Conservation (phyloP, 305 asterid genomes). For the Salvia sclarea region DNA sequence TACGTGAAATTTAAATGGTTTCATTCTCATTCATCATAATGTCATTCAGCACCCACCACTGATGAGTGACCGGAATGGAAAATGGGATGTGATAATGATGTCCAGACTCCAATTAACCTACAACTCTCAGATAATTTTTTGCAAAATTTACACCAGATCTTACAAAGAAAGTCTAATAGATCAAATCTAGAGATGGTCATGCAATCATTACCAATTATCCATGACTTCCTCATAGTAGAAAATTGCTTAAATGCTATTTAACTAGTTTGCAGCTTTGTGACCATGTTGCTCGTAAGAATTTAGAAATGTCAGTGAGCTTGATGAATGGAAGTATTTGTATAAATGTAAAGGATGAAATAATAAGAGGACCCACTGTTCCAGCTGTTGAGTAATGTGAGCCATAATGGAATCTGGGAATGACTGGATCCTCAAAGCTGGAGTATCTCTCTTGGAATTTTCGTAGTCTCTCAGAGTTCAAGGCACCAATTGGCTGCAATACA, state of each 20-base stretch:
- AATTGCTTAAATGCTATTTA: conserved; percentile 21
- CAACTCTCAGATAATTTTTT: background rate
- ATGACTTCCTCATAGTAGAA: conserved; percentile 12
- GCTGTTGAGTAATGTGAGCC: conserved; percentile 99
- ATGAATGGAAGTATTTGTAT: conserved; percentile 13
- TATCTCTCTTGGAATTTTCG: conserved; percentile 91
- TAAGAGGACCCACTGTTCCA: conserved; percentile 72
- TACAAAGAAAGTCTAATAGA: background rate
- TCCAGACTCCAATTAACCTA: conserved; percentile 5
- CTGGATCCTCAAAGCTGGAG: conserved; percentile 89
- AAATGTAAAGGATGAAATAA: conserved; percentile 27
- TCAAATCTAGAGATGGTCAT: conserved; percentile 7
- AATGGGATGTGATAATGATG: conserved; percentile 1
- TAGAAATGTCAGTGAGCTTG: conserved; percentile 17
- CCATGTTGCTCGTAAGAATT: conserved; percentile 11
- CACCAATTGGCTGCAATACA: conserved; percentile 90
- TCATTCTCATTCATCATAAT: conserved; percentile 6
- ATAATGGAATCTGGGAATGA: conserved; percentile 94
- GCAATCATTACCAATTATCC: background rate
- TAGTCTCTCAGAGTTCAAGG: conserved; percentile 80
- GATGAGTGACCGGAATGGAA: conserved; percentile 2
- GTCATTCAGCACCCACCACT: background rate
- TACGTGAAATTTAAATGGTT: conserved; percentile 17
- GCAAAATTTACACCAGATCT: background rate
- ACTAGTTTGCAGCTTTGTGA: conserved; percentile 13